Evolutionary conservation across 345 rosid species (phyloP).

Genomic region (Pelargonium nanum): DNA sequence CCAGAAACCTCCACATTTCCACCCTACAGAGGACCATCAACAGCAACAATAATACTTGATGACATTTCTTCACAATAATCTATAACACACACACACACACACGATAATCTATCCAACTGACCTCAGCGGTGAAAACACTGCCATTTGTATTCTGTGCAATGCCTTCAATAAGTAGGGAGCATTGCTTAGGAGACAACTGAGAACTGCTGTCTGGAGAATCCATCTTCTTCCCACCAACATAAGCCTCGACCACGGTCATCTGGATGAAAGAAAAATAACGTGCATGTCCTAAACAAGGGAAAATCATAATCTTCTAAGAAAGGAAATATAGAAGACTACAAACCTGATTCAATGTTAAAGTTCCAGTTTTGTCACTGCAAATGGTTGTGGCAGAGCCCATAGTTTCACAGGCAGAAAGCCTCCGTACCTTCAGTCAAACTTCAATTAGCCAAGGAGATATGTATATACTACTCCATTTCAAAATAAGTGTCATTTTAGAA

Average conservation of each 20-base stretch:
- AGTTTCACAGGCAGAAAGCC: conserved; percentile 99
- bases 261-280: neutral
- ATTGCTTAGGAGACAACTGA: conserved; percentile 34
- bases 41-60: neutral
- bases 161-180: conserved; percentile 55
- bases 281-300: neutral
- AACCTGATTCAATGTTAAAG: conserved; percentile 88
- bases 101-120: conserved; percentile 6
- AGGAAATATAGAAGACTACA: conserved; percentile 5
- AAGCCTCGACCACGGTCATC: conserved; percentile 68
- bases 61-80: neutral
- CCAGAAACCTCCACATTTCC: conserved; percentile 75
- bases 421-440: conserved; percentile 57
- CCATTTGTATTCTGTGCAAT: conserved; percentile 78
- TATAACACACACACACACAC: neutral
- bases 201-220: conserved; percentile 48
- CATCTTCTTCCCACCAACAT: conserved; percentile 57
- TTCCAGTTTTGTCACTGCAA: conserved; percentile 99
- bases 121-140: conserved; percentile 75
- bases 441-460: conserved; percentile 11
- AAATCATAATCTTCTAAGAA: neutral
- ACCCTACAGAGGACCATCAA: conserved; percentile 38
- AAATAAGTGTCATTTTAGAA: neutral
- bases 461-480: neutral
- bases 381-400: conserved; percentile 99